Evolutionary conservation across 2,329 filamentous ascomycete genomes (phyloP).

Genomic region (Cryoendolithus antarcticus): DNA sequence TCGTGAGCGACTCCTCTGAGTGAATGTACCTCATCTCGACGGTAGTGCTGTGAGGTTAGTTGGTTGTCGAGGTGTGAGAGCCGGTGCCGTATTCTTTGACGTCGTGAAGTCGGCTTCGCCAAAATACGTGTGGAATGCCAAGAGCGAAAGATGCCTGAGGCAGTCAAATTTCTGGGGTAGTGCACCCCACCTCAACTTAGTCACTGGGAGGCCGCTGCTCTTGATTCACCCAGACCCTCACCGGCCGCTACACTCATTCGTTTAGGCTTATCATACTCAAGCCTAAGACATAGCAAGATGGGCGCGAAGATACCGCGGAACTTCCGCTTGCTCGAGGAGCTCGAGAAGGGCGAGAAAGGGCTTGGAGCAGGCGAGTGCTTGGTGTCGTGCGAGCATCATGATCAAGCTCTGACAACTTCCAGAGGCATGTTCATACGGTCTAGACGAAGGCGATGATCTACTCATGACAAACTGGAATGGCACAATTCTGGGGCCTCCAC

Average conservation of each 20-base stretch:
- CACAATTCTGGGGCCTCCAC: constrained; percentile 90
- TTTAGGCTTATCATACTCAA: neutral
- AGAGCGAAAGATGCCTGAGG: too few relatives aligned
- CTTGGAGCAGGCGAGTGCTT: constrained; percentile 59
- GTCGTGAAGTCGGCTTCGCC: too few relatives aligned
- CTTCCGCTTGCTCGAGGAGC: constrained; percentile 90
- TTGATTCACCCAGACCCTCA: too few relatives aligned
- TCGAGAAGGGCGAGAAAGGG: constrained; percentile 98
- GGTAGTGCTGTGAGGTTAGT: constrained; percentile 8
- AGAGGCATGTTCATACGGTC: constrained; percentile 96
- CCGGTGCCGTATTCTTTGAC: constrained; percentile 2
- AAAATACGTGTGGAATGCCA: too few relatives aligned
- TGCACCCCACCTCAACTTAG: too few relatives aligned
- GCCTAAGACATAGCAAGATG: constrained; percentile 29
- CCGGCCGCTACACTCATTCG: too few relatives aligned
- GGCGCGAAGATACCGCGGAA: constrained; percentile 79
- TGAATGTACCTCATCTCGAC: constrained; percentile 99
- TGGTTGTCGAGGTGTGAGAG: constrained; percentile 3
- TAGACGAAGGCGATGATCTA: constrained; percentile 86
- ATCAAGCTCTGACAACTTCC: constrained; percentile 2
- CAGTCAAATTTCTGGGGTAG: too few relatives aligned
- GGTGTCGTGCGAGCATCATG: neutral
- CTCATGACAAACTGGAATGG: constrained; percentile 99
- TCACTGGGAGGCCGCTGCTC: too few relatives aligned
- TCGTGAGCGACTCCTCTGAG: constrained; percentile 86